phyloP scores from a whole-genome alignment of 257 asterid species.

The Knoxia roxburghii region DNA sequence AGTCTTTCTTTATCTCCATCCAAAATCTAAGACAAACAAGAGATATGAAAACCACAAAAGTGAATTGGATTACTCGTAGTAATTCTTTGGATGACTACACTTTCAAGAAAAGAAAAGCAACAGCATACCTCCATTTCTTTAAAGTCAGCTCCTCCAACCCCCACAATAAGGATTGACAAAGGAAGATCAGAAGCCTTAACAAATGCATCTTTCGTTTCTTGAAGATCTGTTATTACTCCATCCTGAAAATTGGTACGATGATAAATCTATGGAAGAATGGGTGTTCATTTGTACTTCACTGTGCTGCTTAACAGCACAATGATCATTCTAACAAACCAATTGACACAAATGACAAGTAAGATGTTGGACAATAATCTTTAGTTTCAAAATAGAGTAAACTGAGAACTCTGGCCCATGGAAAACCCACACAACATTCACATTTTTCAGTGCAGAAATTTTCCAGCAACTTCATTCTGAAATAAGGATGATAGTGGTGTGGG shows the following conservation, averaged over 20 bases:
- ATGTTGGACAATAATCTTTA: background rate
- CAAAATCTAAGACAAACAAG: slow-evolving; percentile 45
- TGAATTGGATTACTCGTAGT: slow-evolving; percentile 7
- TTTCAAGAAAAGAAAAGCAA: slow-evolving; percentile 13
- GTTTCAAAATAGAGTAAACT: no score
- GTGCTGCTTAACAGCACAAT: background rate
- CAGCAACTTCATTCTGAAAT: background rate
- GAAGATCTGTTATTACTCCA: slow-evolving; percentile 98
- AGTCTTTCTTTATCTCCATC: slow-evolving; percentile 94
- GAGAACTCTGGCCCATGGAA: background rate
- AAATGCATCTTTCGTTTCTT: slow-evolving; percentile 91
- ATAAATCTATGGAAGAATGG: background rate
- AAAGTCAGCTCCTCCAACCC: slow-evolving; percentile 99
- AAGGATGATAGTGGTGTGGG: background rate
- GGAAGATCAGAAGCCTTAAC: slow-evolving; percentile 97
- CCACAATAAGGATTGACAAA: slow-evolving; percentile 85
- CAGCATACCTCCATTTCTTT: slow-evolving; percentile 91
- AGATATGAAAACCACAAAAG: background rate
- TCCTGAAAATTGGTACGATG: slow-evolving; percentile 41
- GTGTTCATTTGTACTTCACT: background rate
- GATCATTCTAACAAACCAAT: slow-evolving; percentile 1
- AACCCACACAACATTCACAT: background rate
- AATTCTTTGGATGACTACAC: no score
- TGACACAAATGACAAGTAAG: background rate
- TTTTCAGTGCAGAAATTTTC: background rate